Evolutionary conservation across 2,329 filamentous ascomycete genomes (phyloP).

Genomic region (Xylaria sp.): DNA sequence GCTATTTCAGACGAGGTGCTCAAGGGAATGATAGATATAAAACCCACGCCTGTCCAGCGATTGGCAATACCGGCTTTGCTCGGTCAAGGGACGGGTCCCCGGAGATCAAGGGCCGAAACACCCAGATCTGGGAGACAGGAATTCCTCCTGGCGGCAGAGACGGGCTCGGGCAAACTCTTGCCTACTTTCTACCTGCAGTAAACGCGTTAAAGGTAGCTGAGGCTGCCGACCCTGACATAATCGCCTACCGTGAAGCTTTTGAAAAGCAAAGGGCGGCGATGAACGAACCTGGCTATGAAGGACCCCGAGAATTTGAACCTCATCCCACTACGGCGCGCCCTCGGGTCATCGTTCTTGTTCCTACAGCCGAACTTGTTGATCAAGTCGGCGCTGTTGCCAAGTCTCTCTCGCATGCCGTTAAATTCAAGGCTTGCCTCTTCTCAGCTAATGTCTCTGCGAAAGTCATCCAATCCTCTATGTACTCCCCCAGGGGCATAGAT

Average conservation of each 20-base stretch:
- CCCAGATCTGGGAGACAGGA: slow-evolving; percentile 48
- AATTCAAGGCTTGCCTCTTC: slow-evolving; percentile 84
- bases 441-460: slow-evolving; percentile 77
- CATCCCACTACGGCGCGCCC: slow-evolving; percentile 80
- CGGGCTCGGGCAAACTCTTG: slow-evolving; percentile 96
- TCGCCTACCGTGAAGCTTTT: slow-evolving; percentile 61
- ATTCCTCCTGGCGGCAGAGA: slow-evolving; percentile 92
- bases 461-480: slow-evolving; percentile 84
- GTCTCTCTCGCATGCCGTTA: slow-evolving; percentile 79
- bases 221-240: slow-evolving; percentile 61
- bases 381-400: slow-evolving; percentile 87
- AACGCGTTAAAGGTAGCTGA: slow-evolving; percentile 84
- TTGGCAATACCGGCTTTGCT: slow-evolving; percentile 85
- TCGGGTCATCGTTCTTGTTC: slow-evolving; percentile 83
- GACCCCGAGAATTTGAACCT: slow-evolving; percentile 70
- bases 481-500: slow-evolving; percentile 81
- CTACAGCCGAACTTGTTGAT: slow-evolving; percentile 87
- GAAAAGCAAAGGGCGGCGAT: slow-evolving; percentile 64
- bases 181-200: slow-evolving; percentile 84
- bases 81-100: slow-evolving; percentile 55
- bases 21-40: slow-evolving; percentile 73
- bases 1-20: slow-evolving; percentile 77
- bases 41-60: slow-evolving; percentile 87
- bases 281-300: slow-evolving; percentile 57
- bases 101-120: slow-evolving; percentile 37